These are phyloP conservation scores for Scenedesmus sp. DNA, from an alignment of 163 green algal genomes.

Conservation along the genomic window DNA sequence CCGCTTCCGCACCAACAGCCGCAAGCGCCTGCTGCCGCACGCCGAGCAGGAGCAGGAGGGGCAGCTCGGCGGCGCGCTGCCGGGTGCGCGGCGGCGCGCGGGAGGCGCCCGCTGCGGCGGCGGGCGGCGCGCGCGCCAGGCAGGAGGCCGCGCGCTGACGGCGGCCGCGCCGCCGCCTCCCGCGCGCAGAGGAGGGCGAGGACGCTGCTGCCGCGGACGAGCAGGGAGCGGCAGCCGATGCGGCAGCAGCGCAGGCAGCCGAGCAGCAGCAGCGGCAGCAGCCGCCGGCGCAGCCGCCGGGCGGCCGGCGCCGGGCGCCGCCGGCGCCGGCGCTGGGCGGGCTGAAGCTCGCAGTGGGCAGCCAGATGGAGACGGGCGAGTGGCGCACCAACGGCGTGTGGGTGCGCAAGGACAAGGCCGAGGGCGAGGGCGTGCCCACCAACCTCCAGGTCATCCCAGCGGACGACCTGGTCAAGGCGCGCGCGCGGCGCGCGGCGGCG, in stretches of 20 bases:
- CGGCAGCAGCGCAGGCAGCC: slow-evolving; percentile 31
- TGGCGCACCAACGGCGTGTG: slow-evolving; percentile 52
- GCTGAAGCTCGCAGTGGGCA: slow-evolving; percentile 49
- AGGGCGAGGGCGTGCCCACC: slow-evolving; percentile 27
- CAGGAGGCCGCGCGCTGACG: too few relatives aligned
- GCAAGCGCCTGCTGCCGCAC: slow-evolving; percentile 19
- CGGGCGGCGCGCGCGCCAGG: too few relatives aligned
- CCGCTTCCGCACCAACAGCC: slow-evolving; percentile 34
- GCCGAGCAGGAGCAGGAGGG: too few relatives aligned
- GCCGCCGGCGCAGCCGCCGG: neutral
- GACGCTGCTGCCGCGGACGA: too few relatives aligned
- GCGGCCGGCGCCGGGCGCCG: neutral
- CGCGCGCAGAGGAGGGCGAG: too few relatives aligned
- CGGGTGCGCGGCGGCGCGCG: too few relatives aligned
- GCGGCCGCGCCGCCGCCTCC: too few relatives aligned
- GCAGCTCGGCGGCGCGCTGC: neutral
- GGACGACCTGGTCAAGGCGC: slow-evolving; percentile 58
- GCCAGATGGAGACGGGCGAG: slow-evolving; percentile 48
- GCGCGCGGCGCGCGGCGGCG: neutral
- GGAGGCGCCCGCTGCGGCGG: too few relatives aligned
- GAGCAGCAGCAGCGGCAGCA: slow-evolving; percentile 26
- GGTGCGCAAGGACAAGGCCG: slow-evolving; percentile 32
- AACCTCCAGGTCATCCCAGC: slow-evolving; percentile 55
- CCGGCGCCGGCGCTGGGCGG: neutral
- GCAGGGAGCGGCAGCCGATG: too few relatives aligned